These are phyloP conservation scores for Phytophthora sojae DNA, from an alignment of 352 stramenopile species.

Conservation along the genomic window DNA sequence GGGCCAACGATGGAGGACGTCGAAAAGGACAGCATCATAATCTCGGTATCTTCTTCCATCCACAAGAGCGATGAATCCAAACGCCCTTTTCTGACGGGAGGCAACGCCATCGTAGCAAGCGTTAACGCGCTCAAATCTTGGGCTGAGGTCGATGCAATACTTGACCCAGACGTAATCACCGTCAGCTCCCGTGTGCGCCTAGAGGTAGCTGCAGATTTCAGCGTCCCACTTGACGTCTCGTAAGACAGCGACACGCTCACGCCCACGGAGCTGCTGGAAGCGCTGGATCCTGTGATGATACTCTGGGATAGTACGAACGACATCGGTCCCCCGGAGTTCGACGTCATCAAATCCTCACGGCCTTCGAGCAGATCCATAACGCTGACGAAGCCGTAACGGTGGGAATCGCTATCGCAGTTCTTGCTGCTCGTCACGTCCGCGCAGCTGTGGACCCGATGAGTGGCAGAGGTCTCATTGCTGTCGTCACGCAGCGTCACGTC, in stretches of 20 bases:
- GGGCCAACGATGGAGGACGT: constrained; percentile 76
- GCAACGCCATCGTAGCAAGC: constrained; percentile 69
- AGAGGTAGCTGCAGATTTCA: constrained; percentile 46
- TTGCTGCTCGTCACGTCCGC: constrained; percentile 49
- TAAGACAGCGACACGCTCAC: constrained; percentile 68
- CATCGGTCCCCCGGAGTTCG: constrained; percentile 56
- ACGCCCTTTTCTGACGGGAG: constrained; percentile 44
- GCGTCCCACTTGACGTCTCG: constrained; percentile 48
- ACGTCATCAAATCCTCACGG: constrained; percentile 56
- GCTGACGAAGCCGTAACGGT: constrained; percentile 69
- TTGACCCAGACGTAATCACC: constrained; percentile 40
- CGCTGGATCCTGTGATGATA: constrained; percentile 61
- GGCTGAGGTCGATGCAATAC: constrained; percentile 14
- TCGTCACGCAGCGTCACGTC: constrained; percentile 55
- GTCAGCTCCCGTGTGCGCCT: constrained; percentile 54
- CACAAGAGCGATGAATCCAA: constrained; percentile 81
- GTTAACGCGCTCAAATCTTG: constrained; percentile 54
- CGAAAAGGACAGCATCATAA: constrained; percentile 79
- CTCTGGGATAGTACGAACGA: constrained; percentile 66
- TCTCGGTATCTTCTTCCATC: constrained; percentile 72
- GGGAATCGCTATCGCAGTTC: constrained; percentile 53
- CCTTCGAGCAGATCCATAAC: constrained; percentile 71
- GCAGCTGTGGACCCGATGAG: constrained; percentile 56
- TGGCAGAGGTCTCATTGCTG: constrained; percentile 17
- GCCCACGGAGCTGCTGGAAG: constrained; percentile 39